Conservation (phyloP, 768 basidiomycete genomes). For the Mycena albidolilacea region DNA sequence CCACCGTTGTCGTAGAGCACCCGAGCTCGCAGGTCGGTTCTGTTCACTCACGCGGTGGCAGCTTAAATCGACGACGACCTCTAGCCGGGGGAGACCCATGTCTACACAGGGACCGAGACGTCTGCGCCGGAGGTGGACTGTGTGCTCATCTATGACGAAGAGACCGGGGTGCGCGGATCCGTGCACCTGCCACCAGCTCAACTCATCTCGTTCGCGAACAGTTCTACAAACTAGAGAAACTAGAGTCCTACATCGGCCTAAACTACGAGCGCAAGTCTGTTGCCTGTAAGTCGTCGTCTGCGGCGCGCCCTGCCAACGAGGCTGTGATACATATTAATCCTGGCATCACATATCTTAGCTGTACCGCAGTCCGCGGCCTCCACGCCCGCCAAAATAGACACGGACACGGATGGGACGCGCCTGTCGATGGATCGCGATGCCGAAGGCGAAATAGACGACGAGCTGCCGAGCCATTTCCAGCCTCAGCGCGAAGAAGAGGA, state of each 20-base stretch:
- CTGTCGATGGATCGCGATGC: conserved; percentile 47
- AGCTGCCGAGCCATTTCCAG: conserved; percentile 49
- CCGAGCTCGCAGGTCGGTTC: conserved; percentile 72
- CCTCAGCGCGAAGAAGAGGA: conserved; percentile 54
- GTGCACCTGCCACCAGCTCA: conserved; percentile 1
- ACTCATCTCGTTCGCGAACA: conserved; percentile 48
- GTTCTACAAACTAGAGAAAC: conserved; percentile 82
- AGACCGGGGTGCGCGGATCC: conserved; percentile 67
- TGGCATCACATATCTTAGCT: conserved; percentile 34
- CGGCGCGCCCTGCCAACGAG: conserved; percentile 17
- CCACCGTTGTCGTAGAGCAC: conserved; percentile 73
- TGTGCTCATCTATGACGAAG: conserved; percentile 86
- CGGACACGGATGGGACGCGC: conserved; percentile 31
- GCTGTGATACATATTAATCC: conserved; percentile 26
- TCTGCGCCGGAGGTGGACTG: conserved; percentile 81
- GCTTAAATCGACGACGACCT: conserved; percentile 10
- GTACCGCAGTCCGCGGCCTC: conserved; percentile 44
- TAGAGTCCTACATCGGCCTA: conserved; percentile 76
- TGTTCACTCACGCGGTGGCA: conserved; percentile 6
- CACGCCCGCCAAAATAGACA: conserved; percentile 42
- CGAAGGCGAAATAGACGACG: conserved; percentile 58
- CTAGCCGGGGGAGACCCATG: conserved; percentile 67
- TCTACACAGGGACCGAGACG: conserved; percentile 72
- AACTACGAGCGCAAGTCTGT: conserved; percentile 64
- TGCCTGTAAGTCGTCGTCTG: conserved; percentile 14